A percentile compares a stretch with the other conserved stretches of the same genome.
Evolutionary conservation across 108 stramenopile genomes (phyloP).

Genomic region (Skeletonema menzelii): DNA sequence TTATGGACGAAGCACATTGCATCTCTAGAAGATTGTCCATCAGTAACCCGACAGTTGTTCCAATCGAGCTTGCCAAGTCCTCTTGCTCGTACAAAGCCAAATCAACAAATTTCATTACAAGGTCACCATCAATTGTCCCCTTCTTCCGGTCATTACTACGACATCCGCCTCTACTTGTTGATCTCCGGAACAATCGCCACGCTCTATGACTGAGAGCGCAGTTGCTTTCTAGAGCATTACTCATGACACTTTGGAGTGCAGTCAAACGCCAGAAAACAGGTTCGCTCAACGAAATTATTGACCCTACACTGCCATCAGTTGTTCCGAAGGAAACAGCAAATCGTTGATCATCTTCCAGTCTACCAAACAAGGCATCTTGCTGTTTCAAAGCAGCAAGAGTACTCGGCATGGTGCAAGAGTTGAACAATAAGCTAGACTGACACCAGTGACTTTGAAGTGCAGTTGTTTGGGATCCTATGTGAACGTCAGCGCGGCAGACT

Average conservation of each 20-base stretch:
- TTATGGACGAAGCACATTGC: conserved; percentile 43
- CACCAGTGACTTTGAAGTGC: conserved; percentile 73
- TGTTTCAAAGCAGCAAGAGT: conserved; percentile 81
- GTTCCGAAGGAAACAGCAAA: conserved; percentile 87
- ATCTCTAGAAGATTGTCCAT: conserved; percentile 91
- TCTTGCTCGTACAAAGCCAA: conserved; percentile 84
- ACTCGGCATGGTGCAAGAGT: conserved; percentile 72
- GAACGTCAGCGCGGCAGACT: conserved; percentile 89
- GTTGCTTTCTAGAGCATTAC: conserved; percentile 88
- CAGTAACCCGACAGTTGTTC: conserved; percentile 90
- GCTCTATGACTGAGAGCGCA: conserved; percentile 79
- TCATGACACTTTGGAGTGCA: conserved; percentile 90
- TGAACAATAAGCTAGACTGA: conserved; percentile 73
- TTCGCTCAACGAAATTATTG: conserved; percentile 83
- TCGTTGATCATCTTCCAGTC: conserved; percentile 81
- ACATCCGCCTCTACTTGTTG: conserved; percentile 79
- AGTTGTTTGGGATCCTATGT: conserved; percentile 82
- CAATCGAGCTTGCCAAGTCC: conserved; percentile 93
- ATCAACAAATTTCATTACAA: conserved; percentile 81
- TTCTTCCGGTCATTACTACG: conserved; percentile 83
- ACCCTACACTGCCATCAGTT: conserved; percentile 82
- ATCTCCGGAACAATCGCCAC: conserved; percentile 78
- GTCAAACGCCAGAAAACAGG: conserved; percentile 88
- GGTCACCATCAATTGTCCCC: conserved; percentile 91
- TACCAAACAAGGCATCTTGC: conserved; percentile 78